A percentile compares a stretch with the other conserved stretches of the same genome.
These are phyloP conservation scores for Glaciozyma martinii DNA, from an alignment of 768 basidiomycete species.

Conservation along the genomic window DNA sequence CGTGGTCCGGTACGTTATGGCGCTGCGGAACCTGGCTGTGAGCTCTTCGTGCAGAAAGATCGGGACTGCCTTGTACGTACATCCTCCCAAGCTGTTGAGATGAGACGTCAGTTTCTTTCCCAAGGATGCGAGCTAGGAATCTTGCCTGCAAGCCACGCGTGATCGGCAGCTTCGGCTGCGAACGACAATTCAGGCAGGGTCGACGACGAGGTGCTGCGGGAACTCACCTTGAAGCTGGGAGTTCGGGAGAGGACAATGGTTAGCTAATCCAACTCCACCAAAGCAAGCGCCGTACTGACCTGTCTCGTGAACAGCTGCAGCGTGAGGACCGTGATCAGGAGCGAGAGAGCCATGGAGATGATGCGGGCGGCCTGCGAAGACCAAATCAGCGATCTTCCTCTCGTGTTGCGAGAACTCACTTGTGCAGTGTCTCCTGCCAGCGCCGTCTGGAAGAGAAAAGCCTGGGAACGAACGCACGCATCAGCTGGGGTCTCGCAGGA, in stretches of 20 bases:
- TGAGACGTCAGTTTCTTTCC: no score
- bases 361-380: neutral
- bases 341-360: neutral
- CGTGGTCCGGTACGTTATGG: neutral
- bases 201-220: no score
- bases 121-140: no score
- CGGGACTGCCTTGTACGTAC: neutral
- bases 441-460: no score
- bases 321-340: neutral
- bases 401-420: no score
- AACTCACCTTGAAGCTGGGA: no score
- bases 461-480: no score
- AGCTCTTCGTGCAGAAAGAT: neutral
- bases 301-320: neutral
- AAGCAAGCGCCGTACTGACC: neutral
- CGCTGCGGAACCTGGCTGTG: neutral
- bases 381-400: no score
- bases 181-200: neutral
- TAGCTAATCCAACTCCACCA: no score
- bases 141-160: neutral
- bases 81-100: neutral
- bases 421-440: no score
- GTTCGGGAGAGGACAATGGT: no score
- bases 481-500: no score
- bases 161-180: neutral